Evolutionary conservation across 2,329 filamentous ascomycete genomes (phyloP).

Genomic region (Mycocentrospora acerina): DNA sequence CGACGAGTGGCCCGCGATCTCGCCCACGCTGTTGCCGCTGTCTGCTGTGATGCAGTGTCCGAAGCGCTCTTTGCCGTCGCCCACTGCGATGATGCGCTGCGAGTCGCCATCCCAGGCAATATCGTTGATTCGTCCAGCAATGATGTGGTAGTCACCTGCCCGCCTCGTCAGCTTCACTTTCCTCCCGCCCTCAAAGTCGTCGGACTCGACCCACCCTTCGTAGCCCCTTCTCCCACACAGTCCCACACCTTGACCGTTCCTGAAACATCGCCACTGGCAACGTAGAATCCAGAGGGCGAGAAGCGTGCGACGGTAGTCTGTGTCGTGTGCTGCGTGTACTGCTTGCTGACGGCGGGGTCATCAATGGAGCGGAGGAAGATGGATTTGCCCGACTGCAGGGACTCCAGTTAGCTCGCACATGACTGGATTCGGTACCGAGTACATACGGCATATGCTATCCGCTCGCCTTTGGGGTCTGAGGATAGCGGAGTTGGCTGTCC

Average conservation of each 20-base stretch:
- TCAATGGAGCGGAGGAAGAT: slow-evolving; percentile 96
- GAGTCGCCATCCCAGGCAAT: slow-evolving; percentile 97
- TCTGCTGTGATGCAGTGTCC: slow-evolving; percentile 89
- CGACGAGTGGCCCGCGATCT: slow-evolving; percentile 88
- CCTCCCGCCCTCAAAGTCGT: neutral
- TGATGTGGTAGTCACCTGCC: slow-evolving; percentile 83
- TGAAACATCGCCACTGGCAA: slow-evolving; percentile 85
- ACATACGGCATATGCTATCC: slow-evolving; percentile 83
- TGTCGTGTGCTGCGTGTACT: slow-evolving; percentile 90
- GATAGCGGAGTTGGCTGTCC: slow-evolving; percentile 89
- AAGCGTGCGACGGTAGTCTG: slow-evolving; percentile 92
- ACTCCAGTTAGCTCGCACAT: neutral
- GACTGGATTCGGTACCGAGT: neutral
- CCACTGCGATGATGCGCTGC: slow-evolving; percentile 93
- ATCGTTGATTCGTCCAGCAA: slow-evolving; percentile 92
- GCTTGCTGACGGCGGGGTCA: slow-evolving; percentile 76
- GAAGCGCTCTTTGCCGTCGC: slow-evolving; percentile 89
- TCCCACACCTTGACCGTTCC: slow-evolving; percentile 93
- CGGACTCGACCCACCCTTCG: slow-evolving; percentile 59
- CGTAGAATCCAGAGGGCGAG: slow-evolving; percentile 89
- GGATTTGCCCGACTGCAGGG: slow-evolving; percentile 83
- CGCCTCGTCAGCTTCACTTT: slow-evolving; percentile 29
- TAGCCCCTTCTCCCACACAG: slow-evolving; percentile 78
- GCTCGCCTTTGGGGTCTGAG: slow-evolving; percentile 83
- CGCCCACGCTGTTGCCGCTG: slow-evolving; percentile 92